Conservation (phyloP, 257 asterid species). For the Euphrasia confusa region DNA sequence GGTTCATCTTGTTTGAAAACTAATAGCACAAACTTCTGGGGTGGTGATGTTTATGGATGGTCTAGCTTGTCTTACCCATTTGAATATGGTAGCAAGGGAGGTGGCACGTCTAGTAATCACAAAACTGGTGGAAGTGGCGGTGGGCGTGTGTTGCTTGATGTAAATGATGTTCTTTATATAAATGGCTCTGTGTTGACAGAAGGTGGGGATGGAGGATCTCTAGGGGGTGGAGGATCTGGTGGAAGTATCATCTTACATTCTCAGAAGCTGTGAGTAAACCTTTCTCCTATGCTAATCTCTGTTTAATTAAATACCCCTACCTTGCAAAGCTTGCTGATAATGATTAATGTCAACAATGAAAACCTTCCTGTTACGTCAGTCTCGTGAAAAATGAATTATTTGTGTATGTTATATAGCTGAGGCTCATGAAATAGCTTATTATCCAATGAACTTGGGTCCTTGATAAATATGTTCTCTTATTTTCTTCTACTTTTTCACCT, state of each 20-base stretch:
- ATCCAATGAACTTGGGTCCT: neutral
- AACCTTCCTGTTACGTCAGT: neutral
- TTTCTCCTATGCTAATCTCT: slow-evolving; percentile 24
- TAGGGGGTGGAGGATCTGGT: slow-evolving; percentile 98
- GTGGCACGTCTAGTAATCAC: slow-evolving; percentile 63
- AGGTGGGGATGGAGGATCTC: slow-evolving; percentile 90
- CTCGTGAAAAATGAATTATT: neutral
- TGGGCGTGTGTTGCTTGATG: slow-evolving; percentile 67
- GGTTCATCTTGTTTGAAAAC: slow-evolving; percentile 94
- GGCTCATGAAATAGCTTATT: neutral
- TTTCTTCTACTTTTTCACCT: neutral
- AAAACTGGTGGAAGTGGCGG: slow-evolving; percentile 90
- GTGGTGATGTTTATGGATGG: slow-evolving; percentile 97
- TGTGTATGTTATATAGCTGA: neutral
- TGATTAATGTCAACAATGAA: neutral
- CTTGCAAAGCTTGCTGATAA: slow-evolving; percentile 5
- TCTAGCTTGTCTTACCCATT: slow-evolving; percentile 66
- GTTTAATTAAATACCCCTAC: slow-evolving; percentile 9
- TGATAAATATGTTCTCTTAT: neutral
- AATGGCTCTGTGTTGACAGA: slow-evolving; percentile 87
- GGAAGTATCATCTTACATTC: slow-evolving; percentile 71
- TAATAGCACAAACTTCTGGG: slow-evolving; percentile 65
- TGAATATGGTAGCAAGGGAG: slow-evolving; percentile 92
- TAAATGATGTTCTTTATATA: slow-evolving; percentile 53
- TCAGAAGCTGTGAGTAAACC: slow-evolving; percentile 77